Conservation (phyloP, 2,329 filamentous ascomycete genomes). For the Hypoxylon sp. region DNA sequence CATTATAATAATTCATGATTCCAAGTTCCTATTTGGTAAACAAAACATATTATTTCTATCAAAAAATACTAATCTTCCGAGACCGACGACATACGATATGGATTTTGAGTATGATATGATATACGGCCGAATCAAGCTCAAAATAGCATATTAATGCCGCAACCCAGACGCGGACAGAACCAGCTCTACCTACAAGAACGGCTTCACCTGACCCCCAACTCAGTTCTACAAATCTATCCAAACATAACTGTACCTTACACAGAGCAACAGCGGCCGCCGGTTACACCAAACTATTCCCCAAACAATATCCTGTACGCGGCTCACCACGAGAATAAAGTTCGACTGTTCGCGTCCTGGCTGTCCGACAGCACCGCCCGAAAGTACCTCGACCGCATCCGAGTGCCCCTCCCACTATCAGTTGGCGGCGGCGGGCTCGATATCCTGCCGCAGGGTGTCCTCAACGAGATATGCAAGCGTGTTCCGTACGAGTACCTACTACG, state of each 20-base stretch:
- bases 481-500: slow-evolving; percentile 30
- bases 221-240: background rate
- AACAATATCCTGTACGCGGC: too few species aligned
- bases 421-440: slow-evolving; percentile 7
- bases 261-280: background rate
- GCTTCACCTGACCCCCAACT: slow-evolving; percentile 4
- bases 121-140: background rate
- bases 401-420: slow-evolving; percentile 6
- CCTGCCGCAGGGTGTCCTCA: slow-evolving; percentile 20
- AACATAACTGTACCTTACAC: background rate
- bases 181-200: slow-evolving; percentile 3
- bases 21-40: too few species aligned
- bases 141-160: background rate
- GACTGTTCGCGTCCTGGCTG: slow-evolving; percentile 14
- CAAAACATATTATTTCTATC: too few species aligned
- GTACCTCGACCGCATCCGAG: slow-evolving; percentile 17
- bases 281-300: background rate
- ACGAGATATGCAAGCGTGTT: slow-evolving; percentile 23
- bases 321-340: background rate
- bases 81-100: too few species aligned
- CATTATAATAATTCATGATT: too few species aligned
- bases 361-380: slow-evolving; percentile 5
- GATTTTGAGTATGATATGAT: too few species aligned
- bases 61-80: too few species aligned
- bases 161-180: background rate